phyloP scores from a whole-genome alignment of 306 rosid species.

The Trifolium fragiferum region DNA sequence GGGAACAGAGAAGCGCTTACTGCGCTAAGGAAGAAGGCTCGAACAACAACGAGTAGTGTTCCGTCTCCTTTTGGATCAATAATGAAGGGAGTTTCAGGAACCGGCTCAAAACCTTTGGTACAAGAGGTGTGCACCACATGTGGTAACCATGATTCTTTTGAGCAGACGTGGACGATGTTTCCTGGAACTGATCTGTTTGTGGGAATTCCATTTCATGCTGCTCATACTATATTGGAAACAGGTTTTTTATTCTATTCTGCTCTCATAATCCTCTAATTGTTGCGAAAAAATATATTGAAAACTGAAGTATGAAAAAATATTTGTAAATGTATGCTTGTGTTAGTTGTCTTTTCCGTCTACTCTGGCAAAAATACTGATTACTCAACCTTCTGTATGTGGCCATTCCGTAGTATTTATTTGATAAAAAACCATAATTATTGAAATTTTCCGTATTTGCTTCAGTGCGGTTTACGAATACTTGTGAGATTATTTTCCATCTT shows the following conservation, averaged over 20 bases:
- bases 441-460: conserved; percentile 8
- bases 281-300: not conserved
- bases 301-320: not conserved
- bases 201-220: conserved; percentile 83
- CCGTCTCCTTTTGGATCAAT: conserved; percentile 85
- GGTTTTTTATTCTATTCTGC: conserved; percentile 44
- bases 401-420: conserved; percentile 24
- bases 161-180: conserved; percentile 83
- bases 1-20: conserved; percentile 93
- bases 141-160: conserved; percentile 62
- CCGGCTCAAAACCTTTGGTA: conserved; percentile 70
- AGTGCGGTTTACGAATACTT: conserved; percentile 14
- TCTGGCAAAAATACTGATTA: conserved; percentile 11
- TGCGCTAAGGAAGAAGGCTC: conserved; percentile 79
- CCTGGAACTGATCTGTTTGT: conserved; percentile 83
- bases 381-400: not conserved
- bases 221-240: conserved; percentile 81
- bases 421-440: not conserved
- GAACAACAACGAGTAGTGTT: conserved; percentile 78
- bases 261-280: not conserved
- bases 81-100: conserved; percentile 73
- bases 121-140: conserved; percentile 77
- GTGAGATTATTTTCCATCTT: not conserved
- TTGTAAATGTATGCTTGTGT: conserved; percentile 24
- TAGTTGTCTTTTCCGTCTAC: conserved; percentile 11